Conservation (phyloP, 495 filamentous ascomycete genomes). For the Hapsidospora chrysogenum region DNA sequence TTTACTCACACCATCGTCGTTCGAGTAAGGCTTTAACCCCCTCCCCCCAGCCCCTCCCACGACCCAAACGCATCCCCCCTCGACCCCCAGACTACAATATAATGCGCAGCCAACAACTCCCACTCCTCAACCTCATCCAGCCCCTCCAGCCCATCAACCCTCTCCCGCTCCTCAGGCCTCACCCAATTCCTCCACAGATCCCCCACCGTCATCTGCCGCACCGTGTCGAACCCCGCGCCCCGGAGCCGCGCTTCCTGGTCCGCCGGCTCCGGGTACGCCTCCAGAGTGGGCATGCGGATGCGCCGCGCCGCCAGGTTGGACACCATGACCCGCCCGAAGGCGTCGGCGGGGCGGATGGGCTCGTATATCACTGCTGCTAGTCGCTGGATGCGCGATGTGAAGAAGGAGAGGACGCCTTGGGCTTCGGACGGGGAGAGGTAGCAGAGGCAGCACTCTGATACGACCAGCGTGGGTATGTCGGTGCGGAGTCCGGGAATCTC, state of each 20-base stretch:
- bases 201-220: constrained; percentile 42
- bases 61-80: constrained; percentile 14
- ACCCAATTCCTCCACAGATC: constrained; percentile 67
- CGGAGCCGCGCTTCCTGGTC: constrained; percentile 50
- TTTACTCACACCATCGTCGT: no score
- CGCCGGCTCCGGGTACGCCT: constrained; percentile 44
- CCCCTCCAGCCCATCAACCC: constrained; percentile 67
- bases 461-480: constrained; percentile 56
- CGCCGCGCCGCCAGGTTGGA: constrained; percentile 74
- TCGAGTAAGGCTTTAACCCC: no score
- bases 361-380: constrained; percentile 72
- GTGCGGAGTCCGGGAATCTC: constrained; percentile 16
- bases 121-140: constrained; percentile 95
- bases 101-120: constrained; percentile 73
- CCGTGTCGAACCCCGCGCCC: constrained; percentile 45
- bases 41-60: constrained; percentile 6
- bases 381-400: constrained; percentile 36
- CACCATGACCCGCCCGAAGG: constrained; percentile 83
- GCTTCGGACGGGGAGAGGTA: constrained; percentile 57
- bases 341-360: constrained; percentile 63
- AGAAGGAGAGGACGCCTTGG: constrained; percentile 45
- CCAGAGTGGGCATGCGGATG: constrained; percentile 70
- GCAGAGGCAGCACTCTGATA: constrained; percentile 89
- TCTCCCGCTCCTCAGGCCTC: constrained; percentile 50
- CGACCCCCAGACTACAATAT: constrained; percentile 70